A percentile compares a stretch with the other conserved stretches of the same genome.
phyloP scores from a whole-genome alignment of 805 yeast genomes.

The Saccharomycopsis amapae region DNA sequence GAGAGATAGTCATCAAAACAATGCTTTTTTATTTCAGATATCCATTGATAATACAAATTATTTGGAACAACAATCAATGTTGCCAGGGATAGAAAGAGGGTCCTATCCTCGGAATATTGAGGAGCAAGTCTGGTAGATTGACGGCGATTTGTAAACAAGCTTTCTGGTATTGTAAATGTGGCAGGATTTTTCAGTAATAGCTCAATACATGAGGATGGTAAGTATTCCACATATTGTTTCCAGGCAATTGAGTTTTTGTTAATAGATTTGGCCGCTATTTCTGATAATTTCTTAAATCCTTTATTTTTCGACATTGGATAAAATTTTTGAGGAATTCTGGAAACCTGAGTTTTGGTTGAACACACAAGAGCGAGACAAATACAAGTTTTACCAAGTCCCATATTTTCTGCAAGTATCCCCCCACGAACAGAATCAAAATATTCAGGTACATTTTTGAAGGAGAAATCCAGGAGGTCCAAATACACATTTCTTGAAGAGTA shows the following conservation, averaged over 20 bases:
- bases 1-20: constrained; percentile 33
- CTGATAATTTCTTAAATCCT: constrained; percentile 25
- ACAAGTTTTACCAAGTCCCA: constrained; percentile 78
- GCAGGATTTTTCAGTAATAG: constrained; percentile 38
- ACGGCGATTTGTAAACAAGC: constrained; percentile 21
- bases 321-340: constrained; percentile 34
- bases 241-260: constrained; percentile 49
- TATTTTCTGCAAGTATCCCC: constrained; percentile 73
- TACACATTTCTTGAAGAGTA: constrained; percentile 25
- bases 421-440: constrained; percentile 48
- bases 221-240: constrained; percentile 38
- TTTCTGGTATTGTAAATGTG: constrained; percentile 29
- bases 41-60: constrained; percentile 62
- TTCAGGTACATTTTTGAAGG: constrained; percentile 34
- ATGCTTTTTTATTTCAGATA: constrained; percentile 50
- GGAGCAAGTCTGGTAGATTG: constrained; percentile 24
- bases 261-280: constrained; percentile 38
- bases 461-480: constrained; percentile 31
- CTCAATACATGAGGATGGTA: constrained; percentile 39
- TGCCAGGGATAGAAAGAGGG: constrained; percentile 40
- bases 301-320: background rate
- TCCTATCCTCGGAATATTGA: constrained; percentile 14
- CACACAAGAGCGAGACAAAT: constrained; percentile 61
- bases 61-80: constrained; percentile 62
- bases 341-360: constrained; percentile 44